phyloP scores from a whole-genome alignment of 2,329 filamentous ascomycete genomes.

The Clathrospora elynae region DNA sequence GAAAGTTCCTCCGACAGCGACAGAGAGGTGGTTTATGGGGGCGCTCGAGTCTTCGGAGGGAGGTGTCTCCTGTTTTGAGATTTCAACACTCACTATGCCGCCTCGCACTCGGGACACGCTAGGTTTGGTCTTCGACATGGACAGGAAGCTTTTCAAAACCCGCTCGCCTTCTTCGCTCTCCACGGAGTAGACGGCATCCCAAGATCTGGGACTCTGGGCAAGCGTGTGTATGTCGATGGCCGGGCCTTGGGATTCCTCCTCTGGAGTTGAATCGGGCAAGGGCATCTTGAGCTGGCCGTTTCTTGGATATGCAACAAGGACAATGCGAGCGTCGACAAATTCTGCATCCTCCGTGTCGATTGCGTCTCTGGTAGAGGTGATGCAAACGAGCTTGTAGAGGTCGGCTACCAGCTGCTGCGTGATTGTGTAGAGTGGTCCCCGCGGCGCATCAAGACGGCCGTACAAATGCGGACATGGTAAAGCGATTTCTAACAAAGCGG shows the following conservation, averaged over 20 bases:
- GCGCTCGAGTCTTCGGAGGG: slow-evolving; percentile 7
- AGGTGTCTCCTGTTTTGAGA: slow-evolving; percentile 3
- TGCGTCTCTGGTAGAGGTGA: slow-evolving; percentile 68
- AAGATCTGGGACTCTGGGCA: slow-evolving; percentile 59
- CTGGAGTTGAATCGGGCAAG: slow-evolving; percentile 30
- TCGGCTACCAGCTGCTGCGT: slow-evolving; percentile 75
- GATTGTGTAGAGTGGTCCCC: slow-evolving; percentile 66
- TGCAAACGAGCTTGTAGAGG: slow-evolving; percentile 77
- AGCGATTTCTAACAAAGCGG: slow-evolving; percentile 62
- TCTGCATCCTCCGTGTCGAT: slow-evolving; percentile 68
- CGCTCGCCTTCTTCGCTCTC: slow-evolving; percentile 68
- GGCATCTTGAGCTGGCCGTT: slow-evolving; percentile 33
- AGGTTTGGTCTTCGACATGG: slow-evolving; percentile 30
- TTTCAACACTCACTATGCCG: slow-evolving; percentile 39
- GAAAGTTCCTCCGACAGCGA: slow-evolving; percentile 91
- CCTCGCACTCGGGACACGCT: slow-evolving; percentile 45
- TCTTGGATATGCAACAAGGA: slow-evolving; percentile 69
- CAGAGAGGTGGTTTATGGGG: slow-evolving; percentile 59
- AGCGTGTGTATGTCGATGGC: slow-evolving; percentile 57
- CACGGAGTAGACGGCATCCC: slow-evolving; percentile 69
- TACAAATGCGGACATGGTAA: slow-evolving; percentile 67
- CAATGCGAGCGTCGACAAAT: slow-evolving; percentile 75
- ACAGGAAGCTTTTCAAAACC: slow-evolving; percentile 57
- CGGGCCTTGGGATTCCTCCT: slow-evolving; percentile 52
- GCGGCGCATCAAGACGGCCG: slow-evolving; percentile 56